A percentile compares a stretch with the other conserved stretches of the same genome.
phyloP scores from a whole-genome alignment of 352 stramenopile species.

The Globisporangium canariense region DNA sequence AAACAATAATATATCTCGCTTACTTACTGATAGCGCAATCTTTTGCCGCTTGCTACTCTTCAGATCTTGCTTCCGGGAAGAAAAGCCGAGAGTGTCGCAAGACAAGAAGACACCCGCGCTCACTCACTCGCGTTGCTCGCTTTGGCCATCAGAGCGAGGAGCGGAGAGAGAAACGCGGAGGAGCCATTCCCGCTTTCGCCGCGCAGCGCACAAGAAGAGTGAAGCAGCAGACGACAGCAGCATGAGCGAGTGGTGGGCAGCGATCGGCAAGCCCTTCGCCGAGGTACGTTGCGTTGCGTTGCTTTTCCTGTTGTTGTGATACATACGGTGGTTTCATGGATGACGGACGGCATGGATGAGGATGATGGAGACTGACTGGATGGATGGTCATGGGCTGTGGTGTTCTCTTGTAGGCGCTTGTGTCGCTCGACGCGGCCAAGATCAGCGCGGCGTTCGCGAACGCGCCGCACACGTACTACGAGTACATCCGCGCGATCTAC shows the following conservation, averaged over 20 bases:
- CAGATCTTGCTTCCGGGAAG: neutral
- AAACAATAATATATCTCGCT: too few relatives aligned
- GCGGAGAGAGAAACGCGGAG: neutral
- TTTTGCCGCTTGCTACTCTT: too few relatives aligned
- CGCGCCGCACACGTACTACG: constrained; percentile 67
- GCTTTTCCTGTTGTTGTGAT: neutral
- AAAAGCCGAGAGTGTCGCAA: neutral
- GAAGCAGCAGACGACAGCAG: neutral
- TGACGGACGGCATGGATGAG: neutral
- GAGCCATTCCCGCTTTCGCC: constrained; percentile 12
- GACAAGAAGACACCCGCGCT: neutral
- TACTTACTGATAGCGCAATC: too few relatives aligned
- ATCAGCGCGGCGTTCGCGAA: constrained; percentile 62
- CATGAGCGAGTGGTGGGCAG: constrained; percentile 81
- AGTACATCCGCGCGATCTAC: constrained; percentile 84
- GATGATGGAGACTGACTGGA: neutral
- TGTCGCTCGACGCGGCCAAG: constrained; percentile 54
- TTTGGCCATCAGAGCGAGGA: neutral
- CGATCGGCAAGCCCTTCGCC: constrained; percentile 70
- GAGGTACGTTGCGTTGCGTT: constrained; percentile 34
- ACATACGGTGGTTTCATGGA: neutral
- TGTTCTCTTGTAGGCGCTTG: constrained; percentile 36
- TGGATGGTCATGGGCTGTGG: neutral
- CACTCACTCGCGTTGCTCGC: neutral
- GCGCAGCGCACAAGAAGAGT: constrained; percentile 1